phyloP scores from a whole-genome alignment of 176 grass and related monocot species.

The Alopecurus myosuroides region DNA sequence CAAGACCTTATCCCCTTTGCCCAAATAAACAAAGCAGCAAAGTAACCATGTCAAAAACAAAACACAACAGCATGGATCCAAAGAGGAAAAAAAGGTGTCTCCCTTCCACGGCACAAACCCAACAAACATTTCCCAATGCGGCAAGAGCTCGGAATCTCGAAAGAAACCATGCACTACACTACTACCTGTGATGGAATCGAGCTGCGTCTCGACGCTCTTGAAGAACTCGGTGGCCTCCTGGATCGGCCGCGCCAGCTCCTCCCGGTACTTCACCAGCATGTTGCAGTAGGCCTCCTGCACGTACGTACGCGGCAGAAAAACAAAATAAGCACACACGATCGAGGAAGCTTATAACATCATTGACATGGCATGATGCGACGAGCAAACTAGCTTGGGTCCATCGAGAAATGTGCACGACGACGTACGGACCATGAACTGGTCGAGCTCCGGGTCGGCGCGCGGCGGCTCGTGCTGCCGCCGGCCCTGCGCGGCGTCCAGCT shows the following conservation, averaged over 20 bases:
- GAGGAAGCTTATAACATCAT: constrained; percentile 12
- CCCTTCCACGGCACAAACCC: constrained; percentile 5
- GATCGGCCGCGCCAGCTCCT: constrained; percentile 69
- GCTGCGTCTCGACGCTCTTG: constrained; percentile 55
- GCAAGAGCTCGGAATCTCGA: constrained; percentile 11
- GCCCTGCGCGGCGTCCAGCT: constrained; percentile 24
- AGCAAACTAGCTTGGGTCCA: background rate
- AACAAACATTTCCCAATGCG: constrained; percentile 33
- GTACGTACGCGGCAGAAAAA: background rate
- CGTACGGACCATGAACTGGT: constrained; percentile 76
- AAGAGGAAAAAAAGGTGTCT: background rate
- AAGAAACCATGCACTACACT: background rate
- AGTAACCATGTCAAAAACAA: constrained; percentile 5
- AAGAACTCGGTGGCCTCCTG: constrained; percentile 75
- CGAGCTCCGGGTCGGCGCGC: constrained; percentile 72
- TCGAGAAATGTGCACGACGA: background rate
- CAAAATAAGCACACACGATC: background rate
- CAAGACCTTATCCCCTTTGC: background rate
- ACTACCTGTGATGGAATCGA: constrained; percentile 54
- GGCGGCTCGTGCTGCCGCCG: constrained; percentile 5
- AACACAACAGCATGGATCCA: constrained; percentile 23
- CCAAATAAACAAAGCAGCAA: constrained; percentile 17
- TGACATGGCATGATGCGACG: background rate
- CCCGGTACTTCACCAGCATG: constrained; percentile 68
- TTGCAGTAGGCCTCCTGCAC: constrained; percentile 73